Evolutionary conservation across 768 basidiomycete genomes (phyloP).

Genomic region (Boletus sp.): DNA sequence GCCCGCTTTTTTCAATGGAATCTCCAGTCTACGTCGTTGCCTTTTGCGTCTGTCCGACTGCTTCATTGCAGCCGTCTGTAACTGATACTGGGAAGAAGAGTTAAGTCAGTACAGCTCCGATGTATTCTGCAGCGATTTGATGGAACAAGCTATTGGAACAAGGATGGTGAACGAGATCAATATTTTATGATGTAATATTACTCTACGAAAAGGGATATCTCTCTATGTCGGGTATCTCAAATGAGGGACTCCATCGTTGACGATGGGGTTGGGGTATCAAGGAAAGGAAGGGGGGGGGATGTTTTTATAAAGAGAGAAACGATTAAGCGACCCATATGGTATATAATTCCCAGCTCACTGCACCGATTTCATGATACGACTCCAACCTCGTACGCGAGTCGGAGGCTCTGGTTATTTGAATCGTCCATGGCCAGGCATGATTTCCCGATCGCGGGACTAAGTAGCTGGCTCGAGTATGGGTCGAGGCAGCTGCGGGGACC

Average conservation of each 20-base stretch:
- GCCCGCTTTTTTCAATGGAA: no score
- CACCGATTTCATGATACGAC: slow-evolving; percentile 3
- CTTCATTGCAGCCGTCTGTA: neutral
- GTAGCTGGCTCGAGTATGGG: neutral
- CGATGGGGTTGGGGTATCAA: neutral
- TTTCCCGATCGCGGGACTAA: slow-evolving; percentile 1
- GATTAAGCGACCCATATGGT: neutral
- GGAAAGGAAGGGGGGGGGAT: neutral
- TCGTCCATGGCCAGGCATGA: slow-evolving; percentile 10
- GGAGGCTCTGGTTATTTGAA: neutral
- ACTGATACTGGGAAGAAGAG: neutral
- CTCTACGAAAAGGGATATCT: neutral
- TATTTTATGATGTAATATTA: neutral
- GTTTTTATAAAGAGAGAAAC: neutral
- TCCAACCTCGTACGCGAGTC: neutral
- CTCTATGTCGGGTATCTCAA: neutral
- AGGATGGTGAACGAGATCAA: neutral
- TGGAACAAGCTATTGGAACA: neutral
- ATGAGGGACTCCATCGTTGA: neutral
- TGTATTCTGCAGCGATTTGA: neutral
- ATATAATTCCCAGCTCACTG: neutral
- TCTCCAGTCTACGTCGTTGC: neutral
- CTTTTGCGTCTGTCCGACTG: neutral
- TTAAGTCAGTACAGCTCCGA: neutral
- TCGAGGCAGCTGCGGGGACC: neutral